phyloP scores from a whole-genome alignment of 768 basidiomycete genomes.

The Mycena filopes region DNA sequence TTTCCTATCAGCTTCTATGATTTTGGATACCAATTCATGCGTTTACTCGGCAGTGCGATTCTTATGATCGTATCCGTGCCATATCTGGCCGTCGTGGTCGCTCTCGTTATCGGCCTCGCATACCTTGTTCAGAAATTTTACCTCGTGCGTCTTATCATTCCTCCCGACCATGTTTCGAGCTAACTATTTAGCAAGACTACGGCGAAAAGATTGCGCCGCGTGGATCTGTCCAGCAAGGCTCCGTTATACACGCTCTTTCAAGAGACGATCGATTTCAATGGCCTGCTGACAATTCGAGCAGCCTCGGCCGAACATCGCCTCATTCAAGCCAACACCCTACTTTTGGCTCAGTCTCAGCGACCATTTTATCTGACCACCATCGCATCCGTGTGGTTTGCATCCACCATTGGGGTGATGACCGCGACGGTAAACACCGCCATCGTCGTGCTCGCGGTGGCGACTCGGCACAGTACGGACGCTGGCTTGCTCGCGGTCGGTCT shows the following conservation, averaged over 20 bases:
- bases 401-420: conserved; percentile 28
- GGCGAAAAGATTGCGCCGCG: conserved; percentile 55
- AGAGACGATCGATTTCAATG: conserved; percentile 25
- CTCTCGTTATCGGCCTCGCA: conserved; percentile 57
- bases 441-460: conserved; percentile 24
- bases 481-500: conserved; percentile 28
- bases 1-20: conserved; percentile 60
- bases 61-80: conserved; percentile 64
- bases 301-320: conserved; percentile 72
- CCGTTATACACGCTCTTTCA: conserved; percentile 57
- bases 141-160: conserved; percentile 44
- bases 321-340: conserved; percentile 4
- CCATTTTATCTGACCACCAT: conserved; percentile 23
- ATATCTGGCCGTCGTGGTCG: conserved; percentile 66
- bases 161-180: conserved; percentile 52
- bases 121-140: conserved; percentile 37
- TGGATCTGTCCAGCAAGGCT: conserved; percentile 37
- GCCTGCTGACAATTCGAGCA: conserved; percentile 66
- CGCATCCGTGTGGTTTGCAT: conserved; percentile 24
- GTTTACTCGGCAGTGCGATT: conserved; percentile 62
- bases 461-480: conserved; percentile 20
- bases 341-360: conserved; percentile 17
- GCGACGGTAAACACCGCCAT: conserved; percentile 25
- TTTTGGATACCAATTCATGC: conserved; percentile 55
- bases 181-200: conserved; percentile 59